A percentile compares a stretch with the other conserved stretches of the same genome.
Conservation (phyloP, 2,329 filamentous ascomycete species). For the Plectosphaerella plurivora region DNA sequence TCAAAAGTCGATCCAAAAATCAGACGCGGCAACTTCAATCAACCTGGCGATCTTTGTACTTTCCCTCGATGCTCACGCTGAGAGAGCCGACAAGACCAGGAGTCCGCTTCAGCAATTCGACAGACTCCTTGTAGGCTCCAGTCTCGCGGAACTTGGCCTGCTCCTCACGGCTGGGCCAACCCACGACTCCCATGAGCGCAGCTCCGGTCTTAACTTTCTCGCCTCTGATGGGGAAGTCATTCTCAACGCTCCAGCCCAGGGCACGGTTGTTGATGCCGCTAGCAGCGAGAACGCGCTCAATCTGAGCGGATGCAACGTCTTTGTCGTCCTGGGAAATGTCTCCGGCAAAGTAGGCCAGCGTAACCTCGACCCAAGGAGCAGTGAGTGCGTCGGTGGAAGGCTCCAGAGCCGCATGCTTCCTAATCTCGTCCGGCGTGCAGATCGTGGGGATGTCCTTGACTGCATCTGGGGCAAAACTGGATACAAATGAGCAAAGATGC, state of each 20-base stretch:
- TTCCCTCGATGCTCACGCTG: no score
- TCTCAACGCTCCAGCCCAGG: slow-evolving; percentile 3
- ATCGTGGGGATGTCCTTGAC: slow-evolving; percentile 13
- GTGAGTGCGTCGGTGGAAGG: slow-evolving; percentile 10
- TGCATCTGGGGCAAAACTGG: slow-evolving; percentile 12
- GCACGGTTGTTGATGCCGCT: background rate
- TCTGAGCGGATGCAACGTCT: background rate
- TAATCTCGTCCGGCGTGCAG: slow-evolving; percentile 12
- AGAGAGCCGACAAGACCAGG: no score
- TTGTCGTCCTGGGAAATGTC: slow-evolving; percentile 3
- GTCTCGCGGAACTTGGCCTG: no score
- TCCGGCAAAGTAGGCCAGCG: slow-evolving; percentile 10
- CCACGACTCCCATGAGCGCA: background rate
- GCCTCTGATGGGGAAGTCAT: slow-evolving; percentile 2
- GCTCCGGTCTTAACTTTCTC: background rate
- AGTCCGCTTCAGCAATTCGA: no score
- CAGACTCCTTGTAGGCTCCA: no score
- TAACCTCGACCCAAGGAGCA: slow-evolving; percentile 12
- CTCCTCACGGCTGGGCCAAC: no score
- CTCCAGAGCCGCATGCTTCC: slow-evolving; percentile 14
- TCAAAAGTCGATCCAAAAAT: no score
- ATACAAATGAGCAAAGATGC: background rate
- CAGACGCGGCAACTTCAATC: no score
- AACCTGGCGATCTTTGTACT: no score
- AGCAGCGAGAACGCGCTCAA: slow-evolving; percentile 8